Evolutionary conservation across 768 basidiomycete genomes (phyloP).

Genomic region (Antrodiella citrinella): DNA sequence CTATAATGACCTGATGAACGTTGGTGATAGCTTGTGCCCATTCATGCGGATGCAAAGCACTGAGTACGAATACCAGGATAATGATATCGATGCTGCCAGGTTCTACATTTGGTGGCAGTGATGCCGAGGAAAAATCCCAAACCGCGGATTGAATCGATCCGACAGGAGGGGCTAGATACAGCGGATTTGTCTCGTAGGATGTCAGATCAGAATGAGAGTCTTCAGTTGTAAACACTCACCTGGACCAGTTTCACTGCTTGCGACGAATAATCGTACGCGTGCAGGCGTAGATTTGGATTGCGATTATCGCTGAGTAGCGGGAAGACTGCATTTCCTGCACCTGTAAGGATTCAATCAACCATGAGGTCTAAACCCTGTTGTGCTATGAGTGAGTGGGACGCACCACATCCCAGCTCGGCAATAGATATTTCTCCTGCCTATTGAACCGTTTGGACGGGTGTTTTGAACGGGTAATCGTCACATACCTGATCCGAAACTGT

Average conservation of each 20-base stretch:
- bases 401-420: constrained; percentile 89
- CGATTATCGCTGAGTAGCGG: constrained; percentile 77
- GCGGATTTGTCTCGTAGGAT: constrained; percentile 70
- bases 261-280: constrained; percentile 86
- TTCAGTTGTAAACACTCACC: constrained; percentile 30
- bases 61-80: constrained; percentile 90
- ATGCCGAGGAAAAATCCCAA: constrained; percentile 79
- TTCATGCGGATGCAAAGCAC: constrained; percentile 88
- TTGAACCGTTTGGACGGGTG: constrained; percentile 1
- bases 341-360: constrained; percentile 39
- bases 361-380: too few relatives aligned
- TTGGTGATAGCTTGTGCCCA: constrained; percentile 82
- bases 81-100: constrained; percentile 77
- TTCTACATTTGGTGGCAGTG: constrained; percentile 54
- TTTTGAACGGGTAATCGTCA: not conserved
- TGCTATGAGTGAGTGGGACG: too few relatives aligned
- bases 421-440: constrained; percentile 75
- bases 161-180: constrained; percentile 57
- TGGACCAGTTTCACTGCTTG: constrained; percentile 88
- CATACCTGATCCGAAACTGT: constrained; percentile 59
- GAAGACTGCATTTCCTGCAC: constrained; percentile 92
- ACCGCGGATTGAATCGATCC: constrained; percentile 75
- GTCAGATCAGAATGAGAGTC: not conserved
- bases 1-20: constrained; percentile 51
- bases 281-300: constrained; percentile 67